A percentile compares a stretch with the other conserved stretches of the same genome.
Evolutionary conservation across 1,139 yeast genomes (phyloP).

Genomic region (Debaryomyces psychrophilus): DNA sequence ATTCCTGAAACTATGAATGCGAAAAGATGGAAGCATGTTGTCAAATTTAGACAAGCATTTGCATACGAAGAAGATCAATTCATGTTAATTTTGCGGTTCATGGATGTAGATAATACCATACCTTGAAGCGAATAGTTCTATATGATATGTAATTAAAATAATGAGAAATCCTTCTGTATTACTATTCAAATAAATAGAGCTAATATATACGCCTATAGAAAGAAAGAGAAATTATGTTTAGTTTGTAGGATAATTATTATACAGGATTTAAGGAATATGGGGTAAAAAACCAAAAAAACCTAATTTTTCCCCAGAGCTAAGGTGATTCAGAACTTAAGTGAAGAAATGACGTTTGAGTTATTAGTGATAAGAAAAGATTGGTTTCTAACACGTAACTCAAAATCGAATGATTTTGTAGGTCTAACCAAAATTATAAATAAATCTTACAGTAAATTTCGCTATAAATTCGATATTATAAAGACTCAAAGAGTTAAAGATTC

Average conservation of each 20-base stretch:
- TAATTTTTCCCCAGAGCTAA: neutral
- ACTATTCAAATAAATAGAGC: neutral
- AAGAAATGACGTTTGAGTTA: conserved; percentile 26
- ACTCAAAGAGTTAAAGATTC: conserved; percentile 44
- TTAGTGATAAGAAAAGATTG: conserved; percentile 29
- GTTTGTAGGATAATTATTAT: neutral
- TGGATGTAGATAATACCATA: conserved; percentile 25
- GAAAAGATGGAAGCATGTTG: conserved; percentile 51
- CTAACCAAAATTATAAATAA: conserved; percentile 40
- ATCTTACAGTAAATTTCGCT: conserved; percentile 52
- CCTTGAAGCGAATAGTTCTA: conserved; percentile 8
- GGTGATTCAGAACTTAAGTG: neutral
- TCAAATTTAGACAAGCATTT: conserved; percentile 42
- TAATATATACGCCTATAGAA: too few species aligned
- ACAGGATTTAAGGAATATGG: neutral
- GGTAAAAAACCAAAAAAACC: too few species aligned
- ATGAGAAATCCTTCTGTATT: neutral
- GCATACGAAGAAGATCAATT: conserved; percentile 49
- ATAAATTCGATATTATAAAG: conserved; percentile 44
- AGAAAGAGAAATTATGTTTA: neutral
- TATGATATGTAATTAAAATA: neutral
- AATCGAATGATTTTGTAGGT: conserved; percentile 18
- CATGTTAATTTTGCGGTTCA: conserved; percentile 41
- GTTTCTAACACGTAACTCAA: conserved; percentile 20
- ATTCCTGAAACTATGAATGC: conserved; percentile 41